Evolutionary conservation across 352 stramenopile species (phyloP).

Genomic region (Phytophthora constricta): DNA sequence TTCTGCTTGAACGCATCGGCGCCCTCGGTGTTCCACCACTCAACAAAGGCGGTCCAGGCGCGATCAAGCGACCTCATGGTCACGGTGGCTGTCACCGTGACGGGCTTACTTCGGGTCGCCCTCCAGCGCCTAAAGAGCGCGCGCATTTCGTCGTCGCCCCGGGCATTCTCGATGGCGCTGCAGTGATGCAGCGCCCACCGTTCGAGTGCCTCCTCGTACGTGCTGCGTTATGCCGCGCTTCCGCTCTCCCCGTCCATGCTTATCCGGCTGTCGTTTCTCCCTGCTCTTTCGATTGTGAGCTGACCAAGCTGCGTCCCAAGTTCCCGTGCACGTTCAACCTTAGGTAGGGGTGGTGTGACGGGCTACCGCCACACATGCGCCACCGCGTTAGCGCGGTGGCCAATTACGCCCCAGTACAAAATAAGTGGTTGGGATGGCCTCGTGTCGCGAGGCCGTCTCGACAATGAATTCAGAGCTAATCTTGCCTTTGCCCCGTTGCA

Average conservation of each 20-base stretch:
- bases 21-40: neutral
- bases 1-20: neutral
- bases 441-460: neutral
- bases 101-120: neutral
- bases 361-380: neutral
- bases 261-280: too few species aligned
- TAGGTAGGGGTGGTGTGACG: conserved; percentile 8
- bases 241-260: too few species aligned
- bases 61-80: conserved; percentile 1
- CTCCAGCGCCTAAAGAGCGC: neutral
- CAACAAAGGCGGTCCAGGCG: conserved; percentile 1
- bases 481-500: neutral
- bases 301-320: neutral
- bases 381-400: neutral
- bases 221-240: too few species aligned
- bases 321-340: neutral
- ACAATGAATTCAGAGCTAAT: neutral
- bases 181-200: conserved; percentile 10
- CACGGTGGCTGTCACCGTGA: conserved; percentile 6
- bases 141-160: neutral
- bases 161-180: neutral
- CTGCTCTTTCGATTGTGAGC: too few species aligned
- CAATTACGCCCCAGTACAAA: neutral
- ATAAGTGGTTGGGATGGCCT: neutral
- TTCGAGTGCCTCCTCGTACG: neutral